phyloP scores from a whole-genome alignment of 306 rosid genomes.

The Gynostemma pentaphyllum region DNA sequence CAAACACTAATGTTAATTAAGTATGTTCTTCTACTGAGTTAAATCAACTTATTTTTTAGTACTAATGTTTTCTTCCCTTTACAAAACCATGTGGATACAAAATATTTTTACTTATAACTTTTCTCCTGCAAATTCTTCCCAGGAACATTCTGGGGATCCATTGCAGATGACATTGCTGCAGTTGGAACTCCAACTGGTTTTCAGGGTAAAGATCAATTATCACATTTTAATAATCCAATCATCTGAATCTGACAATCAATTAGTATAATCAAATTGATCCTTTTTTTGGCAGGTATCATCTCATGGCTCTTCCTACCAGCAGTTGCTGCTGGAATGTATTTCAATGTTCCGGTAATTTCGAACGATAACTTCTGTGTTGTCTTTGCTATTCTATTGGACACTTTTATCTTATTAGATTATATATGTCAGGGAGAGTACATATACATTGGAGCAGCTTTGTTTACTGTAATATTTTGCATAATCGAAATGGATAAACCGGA shows the following conservation, averaged over 20 bases:
- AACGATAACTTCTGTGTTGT: neutral
- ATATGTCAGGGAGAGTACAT: constrained; percentile 73
- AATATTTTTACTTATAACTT: neutral
- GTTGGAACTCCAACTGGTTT: constrained; percentile 87
- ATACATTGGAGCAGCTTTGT: constrained; percentile 71
- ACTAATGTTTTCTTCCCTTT: neutral
- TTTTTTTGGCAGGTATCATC: constrained; percentile 45
- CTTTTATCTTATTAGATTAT: neutral
- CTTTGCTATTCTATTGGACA: neutral
- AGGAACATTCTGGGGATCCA: constrained; percentile 73
- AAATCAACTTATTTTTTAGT: neutral
- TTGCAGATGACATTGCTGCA: constrained; percentile 41
- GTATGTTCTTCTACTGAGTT: neutral
- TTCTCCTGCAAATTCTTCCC: constrained; percentile 6
- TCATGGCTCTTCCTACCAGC: constrained; percentile 91
- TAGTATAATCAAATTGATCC: constrained; percentile 3
- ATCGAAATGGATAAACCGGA: constrained; percentile 98
- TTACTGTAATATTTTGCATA: constrained; percentile 62
- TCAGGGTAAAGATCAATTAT: constrained; percentile 52
- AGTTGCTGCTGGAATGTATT: constrained; percentile 60
- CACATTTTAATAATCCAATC: neutral
- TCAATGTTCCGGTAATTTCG: constrained; percentile 64
- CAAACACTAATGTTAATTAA: neutral
- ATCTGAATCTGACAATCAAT: neutral
- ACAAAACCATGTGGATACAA: neutral